These are phyloP conservation scores for Globisporangium abappressorium DNA, from an alignment of 352 stramenopile species.

Conservation along the genomic window DNA sequence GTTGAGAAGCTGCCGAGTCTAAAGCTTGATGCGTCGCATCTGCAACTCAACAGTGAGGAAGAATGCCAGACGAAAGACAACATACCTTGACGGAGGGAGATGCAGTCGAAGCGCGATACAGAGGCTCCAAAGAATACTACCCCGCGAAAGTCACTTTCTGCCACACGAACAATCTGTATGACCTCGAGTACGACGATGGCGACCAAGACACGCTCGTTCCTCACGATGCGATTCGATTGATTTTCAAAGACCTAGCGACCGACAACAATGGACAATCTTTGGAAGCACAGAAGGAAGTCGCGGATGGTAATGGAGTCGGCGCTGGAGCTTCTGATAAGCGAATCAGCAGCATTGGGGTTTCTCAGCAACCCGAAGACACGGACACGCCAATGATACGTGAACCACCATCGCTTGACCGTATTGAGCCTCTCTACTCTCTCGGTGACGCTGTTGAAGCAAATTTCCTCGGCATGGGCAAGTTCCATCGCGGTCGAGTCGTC, in stretches of 20 bases:
- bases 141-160: slow-evolving; percentile 5
- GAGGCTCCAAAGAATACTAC: neutral
- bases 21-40: neutral
- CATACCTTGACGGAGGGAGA: neutral
- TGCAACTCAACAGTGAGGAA: neutral
- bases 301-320: neutral
- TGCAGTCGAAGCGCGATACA: slow-evolving; percentile 4
- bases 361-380: too few species aligned
- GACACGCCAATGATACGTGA: too few species aligned
- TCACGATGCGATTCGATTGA: neutral
- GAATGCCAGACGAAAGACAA: neutral
- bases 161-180: slow-evolving; percentile 4
- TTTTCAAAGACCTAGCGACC: neutral
- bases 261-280: neutral
- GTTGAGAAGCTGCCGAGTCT: neutral
- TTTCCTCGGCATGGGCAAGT: slow-evolving; percentile 22
- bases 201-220: slow-evolving; percentile 9
- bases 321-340: neutral
- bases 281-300: neutral
- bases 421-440: neutral
- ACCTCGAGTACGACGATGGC: slow-evolving; percentile 7
- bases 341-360: neutral
- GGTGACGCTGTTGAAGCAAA: slow-evolving; percentile 19
- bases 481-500: slow-evolving; percentile 19
- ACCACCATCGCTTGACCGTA: neutral